Evolutionary conservation across 306 rosid species (phyloP), one percentile per base, ranked within the genome.

Genomic region (Acacia crassicarpa): DNA sequence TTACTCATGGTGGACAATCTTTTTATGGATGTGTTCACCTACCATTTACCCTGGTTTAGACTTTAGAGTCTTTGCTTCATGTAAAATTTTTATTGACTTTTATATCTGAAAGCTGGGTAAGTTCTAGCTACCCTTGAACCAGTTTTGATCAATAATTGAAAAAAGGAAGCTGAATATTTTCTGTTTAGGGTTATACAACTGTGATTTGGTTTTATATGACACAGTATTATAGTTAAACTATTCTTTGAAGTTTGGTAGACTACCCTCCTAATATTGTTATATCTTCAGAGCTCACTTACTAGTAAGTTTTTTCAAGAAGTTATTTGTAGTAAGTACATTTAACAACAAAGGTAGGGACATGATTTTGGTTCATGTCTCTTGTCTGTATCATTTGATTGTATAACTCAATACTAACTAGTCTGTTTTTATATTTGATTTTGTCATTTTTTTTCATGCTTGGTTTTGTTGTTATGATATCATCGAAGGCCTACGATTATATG

Each of bases 401-500:
- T 25, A 35, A 17, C 40, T 32, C 33, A 35, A 3, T 20, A 40
- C 17, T 14, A 72, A 23, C n/a, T 22, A 14, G 46, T 63, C 6
- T 3, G 5, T 20, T 70, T 78, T 32, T 65, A 54, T 67, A 9
- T 72, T 80, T 14, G 51, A 76, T 56, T 75, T 76, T 46, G 53
- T 46, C 53, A 3, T n/a, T 11, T 30, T 46, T 49, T 84, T 35
- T 75, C 68, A 9, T 48, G 72, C 14, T 3, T 66, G 6, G 23
- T 45, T 22, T 58, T 56, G 8, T 19, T 19, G 27, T 22, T 22
- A 58, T 8, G 93, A 76, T 88, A 84, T 56, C 87, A 87, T 70
- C 3, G 85, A 91, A 85, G 90, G 93, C 82, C 86, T 91, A 67
- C 87, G 87, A 71, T 86, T 83, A 51, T 51, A 59, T 88, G 89